A percentile compares a stretch with the other conserved stretches of the same genome.
phyloP scores from a whole-genome alignment of 2,329 filamentous ascomycete genomes.

The Seiridium unicorne region DNA sequence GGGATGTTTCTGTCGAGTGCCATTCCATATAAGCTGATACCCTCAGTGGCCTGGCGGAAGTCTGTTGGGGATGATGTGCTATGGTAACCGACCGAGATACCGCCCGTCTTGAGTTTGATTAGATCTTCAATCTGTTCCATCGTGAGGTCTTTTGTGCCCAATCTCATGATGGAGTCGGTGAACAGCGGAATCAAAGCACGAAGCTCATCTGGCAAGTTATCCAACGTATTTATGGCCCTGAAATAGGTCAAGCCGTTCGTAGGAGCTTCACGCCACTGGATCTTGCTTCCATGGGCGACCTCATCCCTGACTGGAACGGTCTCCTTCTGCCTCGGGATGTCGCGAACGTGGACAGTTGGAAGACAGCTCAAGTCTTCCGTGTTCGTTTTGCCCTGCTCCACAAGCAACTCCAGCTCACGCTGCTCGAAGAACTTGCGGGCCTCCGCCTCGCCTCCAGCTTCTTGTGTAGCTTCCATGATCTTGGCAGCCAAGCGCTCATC shows the following conservation, averaged over 20 bases:
- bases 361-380: constrained; percentile 84
- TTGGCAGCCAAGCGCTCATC: constrained; percentile 70
- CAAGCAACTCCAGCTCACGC: constrained; percentile 76
- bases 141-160: constrained; percentile 81
- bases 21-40: constrained; percentile 80
- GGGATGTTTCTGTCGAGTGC: constrained; percentile 88
- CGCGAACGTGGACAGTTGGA: constrained; percentile 82
- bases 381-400: constrained; percentile 80
- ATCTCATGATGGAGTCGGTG: constrained; percentile 86
- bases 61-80: constrained; percentile 75
- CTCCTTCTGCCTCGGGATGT: constrained; percentile 81
- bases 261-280: constrained; percentile 88
- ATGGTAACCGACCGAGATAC: constrained; percentile 81
- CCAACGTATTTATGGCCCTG: constrained; percentile 78
- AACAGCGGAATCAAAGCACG: constrained; percentile 85
- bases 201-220: constrained; percentile 79
- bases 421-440: constrained; percentile 71
- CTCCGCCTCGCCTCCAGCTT: constrained; percentile 68
- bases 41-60: constrained; percentile 71
- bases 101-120: constrained; percentile 95
- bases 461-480: constrained; percentile 66
- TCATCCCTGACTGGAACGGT: constrained; percentile 59
- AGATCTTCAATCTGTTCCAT: constrained; percentile 96
- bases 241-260: constrained; percentile 98
- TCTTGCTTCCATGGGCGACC: constrained; percentile 61